These are phyloP conservation scores for Eustoma russellianum DNA, from an alignment of 257 asterid genomes.

Conservation along the genomic window DNA sequence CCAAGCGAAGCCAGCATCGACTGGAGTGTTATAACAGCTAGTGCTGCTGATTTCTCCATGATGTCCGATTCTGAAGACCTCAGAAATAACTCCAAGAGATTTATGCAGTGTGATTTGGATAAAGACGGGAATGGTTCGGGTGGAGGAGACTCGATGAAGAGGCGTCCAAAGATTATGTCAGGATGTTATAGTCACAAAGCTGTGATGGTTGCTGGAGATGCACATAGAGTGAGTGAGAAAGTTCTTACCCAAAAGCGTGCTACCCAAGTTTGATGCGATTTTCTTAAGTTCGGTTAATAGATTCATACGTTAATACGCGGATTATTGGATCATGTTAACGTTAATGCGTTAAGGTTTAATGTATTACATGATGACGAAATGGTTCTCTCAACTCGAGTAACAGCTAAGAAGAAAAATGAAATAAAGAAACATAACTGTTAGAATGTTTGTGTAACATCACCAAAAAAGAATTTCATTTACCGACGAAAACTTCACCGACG, in stretches of 20 bases:
- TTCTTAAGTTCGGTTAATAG: too few relatives aligned
- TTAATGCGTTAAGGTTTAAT: too few relatives aligned
- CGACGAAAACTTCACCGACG: too few relatives aligned
- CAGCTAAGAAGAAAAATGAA: too few relatives aligned
- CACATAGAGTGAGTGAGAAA: slow-evolving; percentile 26
- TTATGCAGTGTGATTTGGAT: slow-evolving; percentile 10
- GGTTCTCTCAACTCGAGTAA: too few relatives aligned
- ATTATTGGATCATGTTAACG: too few relatives aligned
- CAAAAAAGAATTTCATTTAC: too few relatives aligned
- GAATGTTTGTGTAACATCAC: too few relatives aligned
- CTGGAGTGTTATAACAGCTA: slow-evolving; percentile 81
- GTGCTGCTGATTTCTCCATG: slow-evolving; percentile 59
- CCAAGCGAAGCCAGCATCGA: slow-evolving; percentile 91
- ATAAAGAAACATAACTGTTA: too few relatives aligned
- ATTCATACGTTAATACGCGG: too few relatives aligned
- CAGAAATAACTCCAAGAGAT: slow-evolving; percentile 4
- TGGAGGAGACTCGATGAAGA: slow-evolving; percentile 26
- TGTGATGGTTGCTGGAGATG: slow-evolving; percentile 54
- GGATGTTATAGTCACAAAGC: slow-evolving; percentile 69
- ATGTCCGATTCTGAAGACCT: slow-evolving; percentile 47
- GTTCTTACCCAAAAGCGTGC: slow-evolving; percentile 32
- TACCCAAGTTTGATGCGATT: slow-evolving; percentile 15
- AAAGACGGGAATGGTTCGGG: slow-evolving; percentile 13
- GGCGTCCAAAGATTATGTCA: slow-evolving; percentile 40
- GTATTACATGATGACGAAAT: too few relatives aligned